These are phyloP conservation scores for Naganishia kalamii DNA, from an alignment of 768 basidiomycete species.

Conservation along the genomic window DNA sequence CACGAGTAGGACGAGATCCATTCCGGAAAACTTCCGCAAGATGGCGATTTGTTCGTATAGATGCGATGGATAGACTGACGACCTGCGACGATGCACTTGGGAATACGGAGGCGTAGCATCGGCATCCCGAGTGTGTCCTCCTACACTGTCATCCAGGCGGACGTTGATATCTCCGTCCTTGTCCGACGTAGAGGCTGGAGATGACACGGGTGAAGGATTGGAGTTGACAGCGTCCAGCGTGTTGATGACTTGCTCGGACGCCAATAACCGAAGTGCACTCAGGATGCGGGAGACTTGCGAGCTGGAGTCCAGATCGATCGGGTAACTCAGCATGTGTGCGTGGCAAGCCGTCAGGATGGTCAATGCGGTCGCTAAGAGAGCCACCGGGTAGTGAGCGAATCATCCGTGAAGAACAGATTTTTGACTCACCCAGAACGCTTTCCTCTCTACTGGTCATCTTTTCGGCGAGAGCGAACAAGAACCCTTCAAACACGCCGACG, in stretches of 20 bases:
- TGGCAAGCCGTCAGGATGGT: slow-evolving; percentile 32
- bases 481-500: slow-evolving; percentile 20
- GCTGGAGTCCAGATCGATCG: slow-evolving; percentile 23
- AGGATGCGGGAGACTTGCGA: slow-evolving; percentile 18
- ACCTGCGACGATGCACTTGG: background rate
- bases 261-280: slow-evolving; percentile 23
- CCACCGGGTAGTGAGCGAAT: background rate
- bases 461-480: slow-evolving; percentile 22
- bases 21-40: slow-evolving; percentile 10
- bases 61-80: background rate
- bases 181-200: slow-evolving; percentile 21
- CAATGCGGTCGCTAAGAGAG: slow-evolving; percentile 33
- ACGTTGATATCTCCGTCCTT: slow-evolving; percentile 16
- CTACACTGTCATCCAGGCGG: slow-evolving; percentile 6
- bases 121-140: slow-evolving; percentile 22
- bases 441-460: slow-evolving; percentile 25
- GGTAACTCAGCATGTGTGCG: slow-evolving; percentile 26
- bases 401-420: background rate
- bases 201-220: slow-evolving; percentile 26
- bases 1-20: slow-evolving; percentile 3
- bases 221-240: slow-evolving; percentile 25
- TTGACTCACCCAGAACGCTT: slow-evolving; percentile 15
- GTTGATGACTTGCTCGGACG: slow-evolving; percentile 32
- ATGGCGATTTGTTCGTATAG: slow-evolving; percentile 8
- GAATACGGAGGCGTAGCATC: background rate